These are phyloP conservation scores for Ophiosphaerella korrae DNA, from an alignment of 2,329 filamentous ascomycete species.

Conservation along the genomic window DNA sequence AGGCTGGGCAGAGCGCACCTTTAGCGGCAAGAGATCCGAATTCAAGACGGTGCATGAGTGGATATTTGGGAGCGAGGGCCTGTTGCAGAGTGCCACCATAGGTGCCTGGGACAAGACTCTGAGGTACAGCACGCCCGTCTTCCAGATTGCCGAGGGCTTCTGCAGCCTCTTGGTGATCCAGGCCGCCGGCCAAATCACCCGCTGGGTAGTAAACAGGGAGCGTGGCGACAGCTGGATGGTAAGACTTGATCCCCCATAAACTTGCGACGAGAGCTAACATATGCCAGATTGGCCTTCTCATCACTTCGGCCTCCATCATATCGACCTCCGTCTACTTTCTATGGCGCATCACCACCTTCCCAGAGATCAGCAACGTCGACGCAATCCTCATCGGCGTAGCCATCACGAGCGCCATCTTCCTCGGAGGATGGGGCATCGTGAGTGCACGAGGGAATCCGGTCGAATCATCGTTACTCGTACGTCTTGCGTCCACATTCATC, in stretches of 20 bases:
- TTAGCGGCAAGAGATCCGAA: conserved; percentile 67
- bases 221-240: conserved; percentile 97
- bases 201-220: conserved; percentile 92
- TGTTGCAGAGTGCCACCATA: conserved; percentile 79
- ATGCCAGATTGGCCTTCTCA: conserved; percentile 80
- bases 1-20: conserved; percentile 82
- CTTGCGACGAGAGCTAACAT: conserved; percentile 39
- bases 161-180: conserved; percentile 96
- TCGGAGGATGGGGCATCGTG: conserved; percentile 91
- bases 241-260: conserved; percentile 45
- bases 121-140: conserved; percentile 89
- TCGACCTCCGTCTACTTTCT: conserved; percentile 95
- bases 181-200: conserved; percentile 88
- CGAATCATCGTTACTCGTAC: conserved; percentile 81
- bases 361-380: conserved; percentile 89
- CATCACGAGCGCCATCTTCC: conserved; percentile 88
- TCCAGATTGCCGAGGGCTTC: conserved; percentile 94
- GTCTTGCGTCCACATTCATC: conserved; percentile 10
- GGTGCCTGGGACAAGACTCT: conserved; percentile 88
- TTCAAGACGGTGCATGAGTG: conserved; percentile 76
- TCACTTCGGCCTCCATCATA: conserved; percentile 87
- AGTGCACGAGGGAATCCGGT: conserved; percentile 93
- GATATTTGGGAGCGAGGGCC: conserved; percentile 83
- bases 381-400: conserved; percentile 90
- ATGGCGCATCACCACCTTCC: conserved; percentile 92